These are phyloP conservation scores for Cinnamomum chago DNA, from an alignment of 164 flowering plant species.

Conservation along the genomic window DNA sequence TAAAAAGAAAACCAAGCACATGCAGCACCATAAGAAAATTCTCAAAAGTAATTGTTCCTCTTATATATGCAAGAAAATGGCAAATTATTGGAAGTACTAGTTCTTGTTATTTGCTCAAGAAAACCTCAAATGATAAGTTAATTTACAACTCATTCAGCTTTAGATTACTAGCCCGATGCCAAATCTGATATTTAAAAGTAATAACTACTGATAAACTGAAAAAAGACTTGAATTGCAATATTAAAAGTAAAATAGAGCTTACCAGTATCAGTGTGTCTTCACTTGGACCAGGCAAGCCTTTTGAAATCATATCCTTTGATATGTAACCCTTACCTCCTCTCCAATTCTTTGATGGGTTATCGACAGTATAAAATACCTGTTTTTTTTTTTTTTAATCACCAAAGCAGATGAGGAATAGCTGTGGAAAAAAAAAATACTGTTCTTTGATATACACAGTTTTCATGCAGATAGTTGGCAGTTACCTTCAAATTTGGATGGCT, in stretches of 20 bases:
- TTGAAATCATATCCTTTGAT: conserved; percentile 72
- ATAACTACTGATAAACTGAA: not conserved
- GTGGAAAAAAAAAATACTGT: not conserved
- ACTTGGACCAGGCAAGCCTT: conserved; percentile 88
- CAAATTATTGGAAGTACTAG: no score
- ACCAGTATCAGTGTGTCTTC: conserved; percentile 85
- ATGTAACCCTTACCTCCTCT: conserved; percentile 80
- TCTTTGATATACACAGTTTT: not conserved
- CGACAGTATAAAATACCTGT: conserved; percentile 91
- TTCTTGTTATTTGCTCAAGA: no score
- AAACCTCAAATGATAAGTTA: no score
- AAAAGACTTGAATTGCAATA: not conserved
- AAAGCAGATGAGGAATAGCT: not conserved
- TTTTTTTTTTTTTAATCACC: not conserved
- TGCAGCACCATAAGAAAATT: not conserved
- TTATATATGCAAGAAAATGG: not conserved
- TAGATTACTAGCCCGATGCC: not conserved
- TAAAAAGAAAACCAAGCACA: not conserved
- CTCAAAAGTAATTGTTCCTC: no score
- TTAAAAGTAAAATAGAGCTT: conserved; percentile 25
- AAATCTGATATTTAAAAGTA: not conserved
- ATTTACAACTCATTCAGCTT: not conserved
- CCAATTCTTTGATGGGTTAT: conserved; percentile 85
- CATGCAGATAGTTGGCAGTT: conserved; percentile 1
- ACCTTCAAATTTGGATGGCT: conserved; percentile 96